Evolutionary conservation across 805 yeast genomes (phyloP), one percentile per base, ranked within the genome.

Genomic region (Myxozyma udenii): DNA sequence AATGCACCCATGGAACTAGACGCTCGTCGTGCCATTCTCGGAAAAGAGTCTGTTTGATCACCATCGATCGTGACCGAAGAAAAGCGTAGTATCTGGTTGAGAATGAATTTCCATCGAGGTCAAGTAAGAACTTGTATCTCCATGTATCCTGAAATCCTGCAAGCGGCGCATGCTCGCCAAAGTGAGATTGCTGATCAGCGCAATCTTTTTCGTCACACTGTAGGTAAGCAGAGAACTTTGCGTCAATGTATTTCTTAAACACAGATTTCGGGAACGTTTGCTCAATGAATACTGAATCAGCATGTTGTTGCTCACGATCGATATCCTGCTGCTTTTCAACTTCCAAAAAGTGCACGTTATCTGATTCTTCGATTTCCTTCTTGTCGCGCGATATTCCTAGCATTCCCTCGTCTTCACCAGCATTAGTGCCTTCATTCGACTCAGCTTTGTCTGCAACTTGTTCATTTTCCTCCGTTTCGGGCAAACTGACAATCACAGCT

Each of bases 11-110:
- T 5, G 64, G 64, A 4, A 47, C 26, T 6, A 61, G 36, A 4
- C 64, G 44, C 16, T 49, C 54, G 26, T 58, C 63, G 33, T 61
- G 64, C 64, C 64, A 61, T 44, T 61, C 64, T 16, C 50, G 26
- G 40, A 61, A 51, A 4, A 61, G 35, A 1, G 62, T 58, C 38
- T 57, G 59, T 46, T 61, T 61, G 18, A 61, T 40, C 4, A 56
- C 61, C 12, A 50, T 36, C 11, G 62, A 55, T 11, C 48, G 45
- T n/a, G 60, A 52, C 18, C 38, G 25, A 35, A 61, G 42, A 32
- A 61, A 53, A 14, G 63, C 52, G 38, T 55, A 53, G 36, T 37
- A 58, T 9, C 63, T 44, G 5, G 57, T 55, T 4, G 64, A 61
- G 38, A 55, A 51, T 24, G 56, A 43, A 28, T 58, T 58, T 7